Evolutionary conservation across 176 grass and related monocot genomes (phyloP), one percentile per base, ranked within the genome.

Genomic region (Aegilops longissima): DNA sequence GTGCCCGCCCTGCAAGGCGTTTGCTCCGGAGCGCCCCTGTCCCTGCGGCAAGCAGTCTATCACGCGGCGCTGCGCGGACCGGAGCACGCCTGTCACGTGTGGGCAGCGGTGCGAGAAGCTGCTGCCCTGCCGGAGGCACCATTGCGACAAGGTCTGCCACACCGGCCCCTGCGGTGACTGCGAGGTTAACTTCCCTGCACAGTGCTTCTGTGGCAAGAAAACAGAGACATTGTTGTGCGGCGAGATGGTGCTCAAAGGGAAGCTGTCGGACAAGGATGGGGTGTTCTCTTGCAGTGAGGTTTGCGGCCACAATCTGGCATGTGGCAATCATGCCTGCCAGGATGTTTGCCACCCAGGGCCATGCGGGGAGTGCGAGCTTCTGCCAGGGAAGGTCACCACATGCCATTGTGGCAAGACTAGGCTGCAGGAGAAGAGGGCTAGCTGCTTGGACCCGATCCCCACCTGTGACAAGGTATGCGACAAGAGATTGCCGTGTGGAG

Each of bases 1-100:
- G 0, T 98, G 96, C 61, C 96, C 96, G 7, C 93, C 96, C 23
- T 98, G 93, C 87, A 98, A 98, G 77, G 88, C 92, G 3, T 98
- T 98, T 27, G 93, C 96, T 2, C 93, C 90, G 3, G 82, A 89
- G 12, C 78, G 85, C 27, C 85, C 72, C 2, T 98, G 96, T 76
- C 92, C 96, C 0, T 98, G 96, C 6, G 93, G 96, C 18, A 98
- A 98, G 84, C 88, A 91, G 73, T 90, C 88, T 5, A 89, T 98
- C 0, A 83, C 85, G 18, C 73, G 96, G 23, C 64, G 96, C 5
- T 98, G 96, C 8, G 90, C 96, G 0, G 96, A 98, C 68, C 82
- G 66, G 35, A 94, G 66, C 2, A 98, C 81, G 58, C 90, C 88
- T 3, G 82, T 98, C 4, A 91, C 92, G 3, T 98, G 96, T 10